Percentiles rank a stretch among this genome's conserved stretches.
Conservation (phyloP, 148 eudicot species). For the Fagopyrum homotropicum region DNA sequence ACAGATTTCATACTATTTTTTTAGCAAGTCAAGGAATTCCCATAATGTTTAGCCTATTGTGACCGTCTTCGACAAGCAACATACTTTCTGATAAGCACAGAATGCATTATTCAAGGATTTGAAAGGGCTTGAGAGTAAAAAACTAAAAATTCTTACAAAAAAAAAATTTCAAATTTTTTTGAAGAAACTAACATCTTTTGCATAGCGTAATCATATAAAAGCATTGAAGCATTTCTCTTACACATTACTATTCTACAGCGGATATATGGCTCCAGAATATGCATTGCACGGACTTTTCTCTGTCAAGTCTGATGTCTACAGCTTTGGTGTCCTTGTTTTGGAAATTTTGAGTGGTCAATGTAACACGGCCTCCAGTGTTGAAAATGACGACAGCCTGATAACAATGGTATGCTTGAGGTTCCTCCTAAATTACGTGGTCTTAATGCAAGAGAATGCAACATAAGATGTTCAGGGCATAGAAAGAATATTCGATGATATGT, state of each 20-base stretch:
- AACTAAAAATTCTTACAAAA: not conserved
- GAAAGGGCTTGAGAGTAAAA: not conserved
- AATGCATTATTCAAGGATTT: too few species aligned
- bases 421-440: not conserved
- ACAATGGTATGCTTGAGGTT: not conserved
- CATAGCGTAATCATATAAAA: too few species aligned
- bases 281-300: constrained; percentile 28
- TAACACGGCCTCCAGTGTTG: constrained; percentile 2
- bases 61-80: too few species aligned
- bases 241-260: constrained; percentile 13
- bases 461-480: too few species aligned
- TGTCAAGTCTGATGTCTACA: constrained; percentile 34
- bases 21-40: too few species aligned
- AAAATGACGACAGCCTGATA: constrained; percentile 5
- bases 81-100: too few species aligned
- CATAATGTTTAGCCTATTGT: too few species aligned
- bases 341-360: constrained; percentile 3
- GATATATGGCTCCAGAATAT: constrained; percentile 15
- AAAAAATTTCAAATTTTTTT: not conserved
- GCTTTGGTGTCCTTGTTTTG: constrained; percentile 22
- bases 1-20: not conserved
- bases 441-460: too few species aligned
- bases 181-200: not conserved
- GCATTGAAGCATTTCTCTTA: constrained; percentile 15
- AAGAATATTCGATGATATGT: too few species aligned